Conservation (phyloP, 805 yeast genomes). For the Sporopachydermia lactativora region DNA sequence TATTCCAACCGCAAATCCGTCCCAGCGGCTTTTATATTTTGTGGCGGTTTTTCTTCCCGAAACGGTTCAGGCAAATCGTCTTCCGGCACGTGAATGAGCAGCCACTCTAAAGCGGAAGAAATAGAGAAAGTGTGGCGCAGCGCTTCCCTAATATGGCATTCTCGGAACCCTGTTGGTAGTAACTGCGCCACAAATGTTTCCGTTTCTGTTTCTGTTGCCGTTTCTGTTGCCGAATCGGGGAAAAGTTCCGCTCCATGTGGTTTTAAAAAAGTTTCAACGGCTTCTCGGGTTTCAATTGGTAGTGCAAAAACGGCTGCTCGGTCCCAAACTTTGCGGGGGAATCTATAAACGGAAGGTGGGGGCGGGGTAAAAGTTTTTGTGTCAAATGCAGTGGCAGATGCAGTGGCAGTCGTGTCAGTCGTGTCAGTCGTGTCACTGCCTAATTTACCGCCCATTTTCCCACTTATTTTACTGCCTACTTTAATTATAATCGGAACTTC, state of each 20-base stretch:
- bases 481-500: conserved; percentile 30
- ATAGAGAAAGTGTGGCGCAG: conserved; percentile 41
- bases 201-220: conserved; percentile 8
- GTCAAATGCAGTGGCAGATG: neutral
- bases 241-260: conserved; percentile 21
- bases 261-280: conserved; percentile 48
- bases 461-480: conserved; percentile 9
- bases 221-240: conserved; percentile 15
- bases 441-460: neutral
- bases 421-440: conserved; percentile 2
- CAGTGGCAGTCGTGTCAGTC: neutral
- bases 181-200: conserved; percentile 20
- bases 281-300: conserved; percentile 43
- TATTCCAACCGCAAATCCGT: conserved; percentile 42
- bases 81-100: conserved; percentile 81
- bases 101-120: conserved; percentile 53
- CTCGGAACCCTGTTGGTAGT: conserved; percentile 47
- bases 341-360: conserved; percentile 13
- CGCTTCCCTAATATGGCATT: conserved; percentile 59
- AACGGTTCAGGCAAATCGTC: conserved; percentile 65
- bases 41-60: conserved; percentile 14
- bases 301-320: conserved; percentile 55
- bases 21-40: conserved; percentile 23
- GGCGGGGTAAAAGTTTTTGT: conserved; percentile 1
- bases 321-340: conserved; percentile 54